A percentile compares a stretch with the other conserved stretches of the same genome.
Conservation (phyloP, 768 basidiomycete species). For the Xerocomus spinulosus region DNA sequence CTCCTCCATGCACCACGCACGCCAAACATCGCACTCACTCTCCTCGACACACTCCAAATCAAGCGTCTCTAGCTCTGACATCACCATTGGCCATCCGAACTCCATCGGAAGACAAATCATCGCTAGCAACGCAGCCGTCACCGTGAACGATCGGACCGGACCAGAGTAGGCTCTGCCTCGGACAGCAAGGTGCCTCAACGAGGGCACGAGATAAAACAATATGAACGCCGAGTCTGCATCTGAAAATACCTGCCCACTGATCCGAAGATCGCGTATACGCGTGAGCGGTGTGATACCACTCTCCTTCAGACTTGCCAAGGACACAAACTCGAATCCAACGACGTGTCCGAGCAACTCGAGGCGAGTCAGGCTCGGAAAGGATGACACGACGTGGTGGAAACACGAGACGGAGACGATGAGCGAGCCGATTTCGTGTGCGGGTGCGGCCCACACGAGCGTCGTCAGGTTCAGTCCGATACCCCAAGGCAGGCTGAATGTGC, state of each 20-base stretch:
- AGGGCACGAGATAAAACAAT: constrained; percentile 16
- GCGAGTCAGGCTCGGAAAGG: constrained; percentile 17
- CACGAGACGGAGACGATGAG: constrained; percentile 12
- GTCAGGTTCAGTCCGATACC: constrained; percentile 14
- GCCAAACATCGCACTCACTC: constrained; percentile 2
- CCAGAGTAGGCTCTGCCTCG: constrained; percentile 13
- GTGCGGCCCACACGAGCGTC: constrained; percentile 22
- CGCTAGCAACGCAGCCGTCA: constrained; percentile 12
- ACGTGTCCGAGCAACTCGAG: constrained; percentile 18
- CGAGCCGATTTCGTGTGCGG: constrained; percentile 4
- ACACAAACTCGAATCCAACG: constrained; percentile 8
- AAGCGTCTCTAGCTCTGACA: constrained; percentile 12
- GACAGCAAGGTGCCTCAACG: constrained; percentile 3
- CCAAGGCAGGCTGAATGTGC: constrained; percentile 7
- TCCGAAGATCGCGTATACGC: constrained; percentile 8
- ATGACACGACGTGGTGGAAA: constrained; percentile 17
- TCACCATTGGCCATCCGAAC: constrained; percentile 6
- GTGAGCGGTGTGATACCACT: constrained; percentile 5
- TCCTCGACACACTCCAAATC: constrained; percentile 11
- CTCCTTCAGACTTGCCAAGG: constrained; percentile 2
- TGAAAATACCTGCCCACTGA: constrained; percentile 10
- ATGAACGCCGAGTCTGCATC: constrained; percentile 11
- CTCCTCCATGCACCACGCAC: constrained; percentile 7
- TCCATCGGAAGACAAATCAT: constrained; percentile 4
- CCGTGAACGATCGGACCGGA: constrained; percentile 7